Evolutionary conservation across 106 monocot genomes (phyloP), one percentile per base, ranked within the genome.

Genomic region (Dendrobium huoshanense): DNA sequence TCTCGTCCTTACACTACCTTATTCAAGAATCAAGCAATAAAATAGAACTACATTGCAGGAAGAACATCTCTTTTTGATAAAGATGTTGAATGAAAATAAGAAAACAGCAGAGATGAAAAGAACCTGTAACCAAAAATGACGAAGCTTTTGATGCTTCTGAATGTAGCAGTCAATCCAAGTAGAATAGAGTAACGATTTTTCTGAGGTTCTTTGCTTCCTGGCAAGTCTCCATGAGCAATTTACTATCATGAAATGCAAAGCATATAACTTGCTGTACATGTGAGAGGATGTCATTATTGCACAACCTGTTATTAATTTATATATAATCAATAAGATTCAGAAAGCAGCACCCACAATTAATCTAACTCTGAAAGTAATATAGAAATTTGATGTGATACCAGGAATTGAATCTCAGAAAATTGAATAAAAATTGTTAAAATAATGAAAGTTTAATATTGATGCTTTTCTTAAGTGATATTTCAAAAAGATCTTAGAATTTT

Each of bases 131-230:
- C 9, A 76, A 76, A 76, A 47, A 51, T 49, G 48, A 44, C 25
- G 44, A 44, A 48, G 76, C 16, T 13, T 8, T 7, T 19, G 13
- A 27, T 74, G 74, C 4, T 25, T 25, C 5, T 48, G 41, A 76
- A 76, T 7, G 8, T 75, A 15, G 22, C 9, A 40, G 67, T 86
- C 78, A 99, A 82, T 99, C 98, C 88, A 99, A 95, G 84, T 99
- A 99, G 85, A 99, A 99, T 40, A 99, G 95, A 43, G 98, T 99
- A 20, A 99, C 95, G 75, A 99, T 99, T 83, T 99, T 99, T 72
- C 98, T 84, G 24, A 99, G 89, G 76, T 88, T 95, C 78, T 93
- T 99, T 13, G 98, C 98, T 87, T 95, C 95, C 81, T 87, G 92
- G 81, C 95, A 99, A 24, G 98, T 99, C 70, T 99, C 98, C 98